Evolutionary conservation across 306 rosid species (phyloP).

Genomic region (Rubus idaeus): DNA sequence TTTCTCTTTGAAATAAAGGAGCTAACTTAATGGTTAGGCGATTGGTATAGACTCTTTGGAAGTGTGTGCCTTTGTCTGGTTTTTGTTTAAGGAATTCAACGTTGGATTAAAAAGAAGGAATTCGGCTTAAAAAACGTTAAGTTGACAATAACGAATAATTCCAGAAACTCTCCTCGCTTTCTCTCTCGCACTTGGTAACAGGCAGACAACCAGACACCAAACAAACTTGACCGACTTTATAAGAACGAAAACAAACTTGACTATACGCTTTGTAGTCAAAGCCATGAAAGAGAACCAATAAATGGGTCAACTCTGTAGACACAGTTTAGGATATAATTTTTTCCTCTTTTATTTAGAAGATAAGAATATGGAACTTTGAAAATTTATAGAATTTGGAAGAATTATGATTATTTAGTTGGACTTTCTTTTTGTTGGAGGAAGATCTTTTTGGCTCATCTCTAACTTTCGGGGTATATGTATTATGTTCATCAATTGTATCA

Average conservation of each 20-base stretch:
- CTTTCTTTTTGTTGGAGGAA: no score
- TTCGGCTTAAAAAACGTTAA: neutral
- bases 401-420: no score
- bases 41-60: neutral
- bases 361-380: no score
- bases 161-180: neutral
- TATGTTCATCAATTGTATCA: no score
- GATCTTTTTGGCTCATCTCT: no score
- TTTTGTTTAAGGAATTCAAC: neutral
- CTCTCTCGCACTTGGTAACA: neutral
- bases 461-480: no score
- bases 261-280: neutral
- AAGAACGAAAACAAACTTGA: no score
- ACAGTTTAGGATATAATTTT: neutral
- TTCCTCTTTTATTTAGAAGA: no score
- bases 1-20: neutral
- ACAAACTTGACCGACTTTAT: neutral
- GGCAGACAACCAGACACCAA: neutral
- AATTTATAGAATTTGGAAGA: no score
- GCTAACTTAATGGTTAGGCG: constrained; percentile 2
- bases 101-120: neutral
- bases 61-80: neutral
- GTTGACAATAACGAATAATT: neutral
- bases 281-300: neutral
- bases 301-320: neutral